Evolutionary conservation across 2,329 filamentous ascomycete species (phyloP).

Genomic region (Colletotrichum godetiae): DNA sequence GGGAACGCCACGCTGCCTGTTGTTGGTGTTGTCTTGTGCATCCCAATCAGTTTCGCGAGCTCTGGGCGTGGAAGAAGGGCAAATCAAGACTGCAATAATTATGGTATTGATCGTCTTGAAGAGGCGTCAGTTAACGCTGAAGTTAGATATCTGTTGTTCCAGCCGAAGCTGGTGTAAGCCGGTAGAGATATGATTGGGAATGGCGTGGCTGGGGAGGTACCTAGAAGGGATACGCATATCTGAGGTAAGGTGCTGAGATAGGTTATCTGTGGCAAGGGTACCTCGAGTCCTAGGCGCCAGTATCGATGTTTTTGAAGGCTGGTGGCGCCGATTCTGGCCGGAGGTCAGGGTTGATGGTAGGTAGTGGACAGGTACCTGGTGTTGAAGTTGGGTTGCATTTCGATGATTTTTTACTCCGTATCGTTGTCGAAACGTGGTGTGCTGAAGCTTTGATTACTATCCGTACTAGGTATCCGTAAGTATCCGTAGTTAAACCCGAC

Average conservation of each 20-base stretch:
- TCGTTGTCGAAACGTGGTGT: not conserved
- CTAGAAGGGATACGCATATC: no score
- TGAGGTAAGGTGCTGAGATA: not conserved
- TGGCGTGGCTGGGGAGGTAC: not conserved
- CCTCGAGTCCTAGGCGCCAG: not conserved
- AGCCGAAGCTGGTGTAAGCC: not conserved
- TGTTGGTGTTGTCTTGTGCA: not conserved
- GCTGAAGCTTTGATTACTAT: no score
- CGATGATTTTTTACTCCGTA: not conserved
- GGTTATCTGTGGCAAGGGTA: not conserved
- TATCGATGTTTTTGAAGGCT: not conserved
- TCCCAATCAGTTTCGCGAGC: not conserved
- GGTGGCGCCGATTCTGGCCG: constrained; percentile 1
- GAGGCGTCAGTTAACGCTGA: not conserved
- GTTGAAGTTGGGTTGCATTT: constrained; percentile 4
- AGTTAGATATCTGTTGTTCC: not conserved
- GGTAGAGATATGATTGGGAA: constrained; percentile 3
- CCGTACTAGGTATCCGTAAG: no score
- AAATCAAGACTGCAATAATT: not conserved
- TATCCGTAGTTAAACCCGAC: not conserved
- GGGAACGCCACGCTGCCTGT: not conserved
- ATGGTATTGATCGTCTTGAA: not conserved
- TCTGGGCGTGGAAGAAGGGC: not conserved
- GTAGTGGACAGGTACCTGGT: not conserved
- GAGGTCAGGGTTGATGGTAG: not conserved